Evolutionary conservation across 371 early-diverging fungal genomes (phyloP).

Genomic region (Mucor sp.): DNA sequence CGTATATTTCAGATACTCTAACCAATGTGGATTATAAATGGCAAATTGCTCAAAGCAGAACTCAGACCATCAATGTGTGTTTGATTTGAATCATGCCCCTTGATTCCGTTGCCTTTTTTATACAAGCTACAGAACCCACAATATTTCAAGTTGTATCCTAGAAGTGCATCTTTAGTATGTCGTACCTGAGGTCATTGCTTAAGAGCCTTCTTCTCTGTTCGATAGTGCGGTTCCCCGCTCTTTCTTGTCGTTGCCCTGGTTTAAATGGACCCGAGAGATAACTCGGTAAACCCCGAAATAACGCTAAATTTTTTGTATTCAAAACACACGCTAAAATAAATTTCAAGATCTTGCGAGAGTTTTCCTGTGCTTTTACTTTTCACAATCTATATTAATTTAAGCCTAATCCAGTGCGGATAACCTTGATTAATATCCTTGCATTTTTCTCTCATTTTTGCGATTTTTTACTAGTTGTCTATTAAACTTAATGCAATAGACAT

Average conservation of each 20-base stretch:
- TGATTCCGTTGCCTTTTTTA: background rate
- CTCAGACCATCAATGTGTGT: background rate
- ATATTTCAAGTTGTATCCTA: background rate
- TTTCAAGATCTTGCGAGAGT: background rate
- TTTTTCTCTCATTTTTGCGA: background rate
- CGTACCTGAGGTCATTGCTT: background rate
- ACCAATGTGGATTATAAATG: background rate
- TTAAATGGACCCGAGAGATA: background rate
- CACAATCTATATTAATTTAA: background rate
- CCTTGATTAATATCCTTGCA: background rate
- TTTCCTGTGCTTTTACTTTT: background rate
- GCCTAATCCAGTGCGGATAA: background rate
- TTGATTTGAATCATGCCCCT: background rate
- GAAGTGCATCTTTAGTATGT: background rate
- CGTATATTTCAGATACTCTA: background rate
- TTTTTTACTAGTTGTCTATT: background rate
- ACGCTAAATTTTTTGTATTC: background rate
- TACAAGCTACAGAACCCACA: background rate
- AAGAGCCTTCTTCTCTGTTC: background rate
- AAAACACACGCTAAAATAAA: background rate
- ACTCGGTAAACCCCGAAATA: background rate
- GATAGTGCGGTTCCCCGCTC: background rate
- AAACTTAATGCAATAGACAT: background rate
- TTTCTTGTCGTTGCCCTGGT: background rate
- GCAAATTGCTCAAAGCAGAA: background rate